Percentiles rank a stretch among this genome's conserved stretches.
phyloP scores from a whole-genome alignment of 1,139 yeast genomes.

The Meyerozyma sp. region DNA sequence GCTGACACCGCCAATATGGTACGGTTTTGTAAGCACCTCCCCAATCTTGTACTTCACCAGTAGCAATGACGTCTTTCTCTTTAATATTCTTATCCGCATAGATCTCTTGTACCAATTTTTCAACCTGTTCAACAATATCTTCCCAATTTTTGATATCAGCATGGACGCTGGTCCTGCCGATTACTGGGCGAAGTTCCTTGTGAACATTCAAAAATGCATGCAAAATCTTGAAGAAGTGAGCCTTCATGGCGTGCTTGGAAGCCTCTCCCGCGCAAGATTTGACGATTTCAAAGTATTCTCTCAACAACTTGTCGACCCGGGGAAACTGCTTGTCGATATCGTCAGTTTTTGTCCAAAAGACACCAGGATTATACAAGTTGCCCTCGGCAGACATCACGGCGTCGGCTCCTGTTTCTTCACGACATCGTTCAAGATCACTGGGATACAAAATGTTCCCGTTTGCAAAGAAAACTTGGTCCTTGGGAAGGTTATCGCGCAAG shows the following conservation, averaged over 20 bases:
- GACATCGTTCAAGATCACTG: conserved; percentile 68
- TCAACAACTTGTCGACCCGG: conserved; percentile 71
- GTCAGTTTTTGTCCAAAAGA: conserved; percentile 56
- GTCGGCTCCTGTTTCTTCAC: conserved; percentile 62
- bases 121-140: conserved; percentile 62
- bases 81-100: conserved; percentile 38
- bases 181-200: conserved; percentile 68
- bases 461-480: conserved; percentile 83
- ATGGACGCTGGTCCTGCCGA: conserved; percentile 54
- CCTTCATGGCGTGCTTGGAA: conserved; percentile 78
- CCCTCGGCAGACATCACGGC: conserved; percentile 99
- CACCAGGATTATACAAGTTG: conserved; percentile 87
- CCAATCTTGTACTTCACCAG: conserved; percentile 59
- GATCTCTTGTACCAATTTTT: conserved; percentile 54
- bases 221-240: conserved; percentile 84
- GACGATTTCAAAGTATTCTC: conserved; percentile 88
- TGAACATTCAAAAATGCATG: conserved; percentile 73
- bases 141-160: conserved; percentile 60
- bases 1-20: conserved; percentile 98
- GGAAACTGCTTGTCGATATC: conserved; percentile 71
- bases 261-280: conserved; percentile 65
- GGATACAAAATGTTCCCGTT: conserved; percentile 90
- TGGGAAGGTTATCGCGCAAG: conserved; percentile 73
- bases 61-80: conserved; percentile 45
- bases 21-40: conserved; percentile 76